Evolutionary conservation across 805 yeast genomes (phyloP).

Genomic region (Metschnikowia kofuensis): DNA sequence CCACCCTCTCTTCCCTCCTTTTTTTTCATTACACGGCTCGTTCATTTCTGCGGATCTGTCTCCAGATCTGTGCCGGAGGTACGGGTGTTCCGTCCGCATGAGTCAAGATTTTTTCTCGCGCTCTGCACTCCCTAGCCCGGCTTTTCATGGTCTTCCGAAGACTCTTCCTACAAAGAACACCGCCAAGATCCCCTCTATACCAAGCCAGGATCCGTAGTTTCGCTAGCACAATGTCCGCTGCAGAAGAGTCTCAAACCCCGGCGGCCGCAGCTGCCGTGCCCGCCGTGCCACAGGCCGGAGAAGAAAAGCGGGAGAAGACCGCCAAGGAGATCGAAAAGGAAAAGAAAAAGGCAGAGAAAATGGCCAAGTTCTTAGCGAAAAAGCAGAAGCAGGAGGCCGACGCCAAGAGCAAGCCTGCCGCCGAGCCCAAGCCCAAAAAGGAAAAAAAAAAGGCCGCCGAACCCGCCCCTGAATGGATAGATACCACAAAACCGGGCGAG

Average conservation of each 20-base stretch:
- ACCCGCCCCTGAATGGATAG: constrained; percentile 81
- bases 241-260: constrained; percentile 4
- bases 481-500: constrained; percentile 82
- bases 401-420: constrained; percentile 36
- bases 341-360: constrained; percentile 81
- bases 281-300: constrained; percentile 10
- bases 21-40: no score
- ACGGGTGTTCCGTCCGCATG: not conserved
- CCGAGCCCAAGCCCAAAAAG: constrained; percentile 61
- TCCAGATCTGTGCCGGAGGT: not conserved
- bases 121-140: not conserved
- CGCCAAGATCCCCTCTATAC: constrained; percentile 3
- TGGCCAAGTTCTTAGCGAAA: constrained; percentile 85
- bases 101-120: not conserved
- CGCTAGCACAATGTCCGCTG: constrained; percentile 16
- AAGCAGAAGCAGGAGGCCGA: constrained; percentile 54
- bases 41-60: no score
- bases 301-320: constrained; percentile 41
- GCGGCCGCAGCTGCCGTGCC: constrained; percentile 3
- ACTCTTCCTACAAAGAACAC: constrained; percentile 9
- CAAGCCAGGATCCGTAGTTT: constrained; percentile 6
- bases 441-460: constrained; percentile 66
- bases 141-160: constrained; percentile 16
- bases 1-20: no score
- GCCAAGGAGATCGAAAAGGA: constrained; percentile 84